Conservation (phyloP, 2,329 filamentous ascomycete species). For the Cytospora piceae region DNA sequence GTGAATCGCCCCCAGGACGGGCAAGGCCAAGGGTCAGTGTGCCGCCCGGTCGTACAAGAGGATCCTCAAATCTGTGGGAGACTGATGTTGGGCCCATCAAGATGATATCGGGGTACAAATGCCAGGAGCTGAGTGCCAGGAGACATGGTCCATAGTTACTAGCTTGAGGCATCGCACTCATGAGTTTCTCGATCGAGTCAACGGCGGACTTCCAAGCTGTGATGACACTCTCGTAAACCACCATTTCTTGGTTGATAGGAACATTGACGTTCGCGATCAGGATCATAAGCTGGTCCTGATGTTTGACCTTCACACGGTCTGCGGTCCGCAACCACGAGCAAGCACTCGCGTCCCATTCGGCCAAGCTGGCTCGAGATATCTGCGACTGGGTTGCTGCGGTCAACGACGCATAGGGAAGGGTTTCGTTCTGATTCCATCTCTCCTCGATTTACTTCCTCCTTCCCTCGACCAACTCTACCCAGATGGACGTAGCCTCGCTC, state of each 20-base stretch:
- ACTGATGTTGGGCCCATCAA: slow-evolving; percentile 2
- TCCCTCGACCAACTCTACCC: slow-evolving; percentile 37
- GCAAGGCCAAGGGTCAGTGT: not conserved
- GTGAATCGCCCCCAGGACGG: not conserved
- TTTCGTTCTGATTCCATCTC: not conserved
- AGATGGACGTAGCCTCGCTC: slow-evolving; percentile 37
- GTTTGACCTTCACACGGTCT: slow-evolving; percentile 27
- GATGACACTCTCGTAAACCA: slow-evolving; percentile 10
- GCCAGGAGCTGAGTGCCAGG: slow-evolving; percentile 17
- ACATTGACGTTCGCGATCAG: slow-evolving; percentile 33
- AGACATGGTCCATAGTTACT: slow-evolving; percentile 10
- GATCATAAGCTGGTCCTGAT: slow-evolving; percentile 35
- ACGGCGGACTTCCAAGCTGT: slow-evolving; percentile 11
- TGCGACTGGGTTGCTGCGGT: not conserved
- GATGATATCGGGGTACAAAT: slow-evolving; percentile 24
- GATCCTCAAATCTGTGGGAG: not conserved
- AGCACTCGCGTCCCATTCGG: slow-evolving; percentile 40
- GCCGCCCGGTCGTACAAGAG: not conserved
- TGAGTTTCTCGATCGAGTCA: not conserved
- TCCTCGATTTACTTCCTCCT: slow-evolving; percentile 9
- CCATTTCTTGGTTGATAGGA: not conserved
- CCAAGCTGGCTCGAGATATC: slow-evolving; percentile 34
- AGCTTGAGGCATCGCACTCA: slow-evolving; percentile 16
- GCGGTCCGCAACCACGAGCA: slow-evolving; percentile 39
- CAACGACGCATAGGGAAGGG: not conserved